phyloP scores from a whole-genome alignment of 2,329 filamentous ascomycete species.

The Trichothecium sympodiale region DNA sequence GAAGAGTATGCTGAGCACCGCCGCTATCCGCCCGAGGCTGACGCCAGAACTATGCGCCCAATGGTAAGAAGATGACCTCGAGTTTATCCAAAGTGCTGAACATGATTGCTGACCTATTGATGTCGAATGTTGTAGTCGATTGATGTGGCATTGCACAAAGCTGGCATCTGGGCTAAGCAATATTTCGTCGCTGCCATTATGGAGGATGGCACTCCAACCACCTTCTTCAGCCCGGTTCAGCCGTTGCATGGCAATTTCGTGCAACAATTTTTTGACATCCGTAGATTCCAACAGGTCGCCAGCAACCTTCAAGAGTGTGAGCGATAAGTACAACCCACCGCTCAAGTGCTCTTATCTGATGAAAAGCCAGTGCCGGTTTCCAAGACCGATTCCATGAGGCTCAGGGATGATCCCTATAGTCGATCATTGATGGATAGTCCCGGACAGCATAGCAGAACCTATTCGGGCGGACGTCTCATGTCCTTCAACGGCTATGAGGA shows the following conservation, averaged over 20 bases:
- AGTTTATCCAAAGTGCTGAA: no score
- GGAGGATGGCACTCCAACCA: conserved; percentile 34
- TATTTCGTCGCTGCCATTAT: conserved; percentile 42
- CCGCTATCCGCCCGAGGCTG: conserved; percentile 1
- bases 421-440: neutral
- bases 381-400: no score
- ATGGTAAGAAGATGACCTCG: conserved; percentile 3
- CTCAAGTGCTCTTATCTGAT: no score
- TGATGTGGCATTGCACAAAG: conserved; percentile 36
- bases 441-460: no score
- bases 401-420: neutral
- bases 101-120: no score
- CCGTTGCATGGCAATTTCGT: conserved; percentile 25
- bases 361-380: no score
- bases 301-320: conserved; percentile 17
- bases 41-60: conserved; percentile 2
- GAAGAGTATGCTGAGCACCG: conserved; percentile 1
- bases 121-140: no score
- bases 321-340: no score
- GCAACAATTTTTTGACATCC: conserved; percentile 33
- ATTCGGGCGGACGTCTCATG: neutral
- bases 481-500: neutral
- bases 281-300: conserved; percentile 28
- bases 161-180: conserved; percentile 35
- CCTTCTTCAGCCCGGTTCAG: conserved; percentile 32